Evolutionary conservation across 2,329 filamentous ascomycete genomes (phyloP).

Genomic region (Teratosphaeriaceae sp.): DNA sequence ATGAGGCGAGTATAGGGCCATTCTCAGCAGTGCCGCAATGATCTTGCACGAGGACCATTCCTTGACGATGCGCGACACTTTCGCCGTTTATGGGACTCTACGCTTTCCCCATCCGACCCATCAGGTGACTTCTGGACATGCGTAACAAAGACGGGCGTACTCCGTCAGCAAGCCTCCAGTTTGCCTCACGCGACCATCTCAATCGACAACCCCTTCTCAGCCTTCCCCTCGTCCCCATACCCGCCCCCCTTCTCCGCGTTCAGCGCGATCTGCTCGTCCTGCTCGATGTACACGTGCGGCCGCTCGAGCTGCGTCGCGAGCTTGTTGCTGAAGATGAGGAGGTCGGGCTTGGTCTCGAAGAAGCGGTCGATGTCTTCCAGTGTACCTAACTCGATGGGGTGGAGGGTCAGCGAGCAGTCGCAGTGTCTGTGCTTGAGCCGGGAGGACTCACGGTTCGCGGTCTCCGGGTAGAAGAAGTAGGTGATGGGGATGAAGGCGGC

Average conservation of each 20-base stretch:
- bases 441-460: too few species aligned
- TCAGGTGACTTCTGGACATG: too few species aligned
- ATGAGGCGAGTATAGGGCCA: too few species aligned
- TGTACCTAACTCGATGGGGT: too few species aligned
- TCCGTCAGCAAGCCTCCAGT: too few species aligned
- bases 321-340: slow-evolving; percentile 14
- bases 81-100: too few species aligned
- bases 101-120: too few species aligned
- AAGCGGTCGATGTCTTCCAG: slow-evolving; percentile 36
- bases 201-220: background rate
- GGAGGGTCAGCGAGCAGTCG: slow-evolving; percentile 18
- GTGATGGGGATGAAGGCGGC: slow-evolving; percentile 46
- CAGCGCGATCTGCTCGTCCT: slow-evolving; percentile 16
- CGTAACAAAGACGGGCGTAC: too few species aligned
- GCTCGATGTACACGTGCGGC: slow-evolving; percentile 15
- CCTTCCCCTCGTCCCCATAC: slow-evolving; percentile 8
- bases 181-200: slow-evolving; percentile 5
- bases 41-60: too few species aligned
- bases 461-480: slow-evolving; percentile 50
- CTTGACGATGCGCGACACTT: too few species aligned
- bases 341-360: slow-evolving; percentile 24
- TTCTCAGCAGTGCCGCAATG: too few species aligned
- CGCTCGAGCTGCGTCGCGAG: slow-evolving; percentile 16
- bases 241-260: slow-evolving; percentile 9
- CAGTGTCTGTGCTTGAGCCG: too few species aligned